Evolutionary conservation across 371 early-diverging fungal species (phyloP), one percentile per base, ranked within the genome.

Genomic region (Actinomucor elegans): DNA sequence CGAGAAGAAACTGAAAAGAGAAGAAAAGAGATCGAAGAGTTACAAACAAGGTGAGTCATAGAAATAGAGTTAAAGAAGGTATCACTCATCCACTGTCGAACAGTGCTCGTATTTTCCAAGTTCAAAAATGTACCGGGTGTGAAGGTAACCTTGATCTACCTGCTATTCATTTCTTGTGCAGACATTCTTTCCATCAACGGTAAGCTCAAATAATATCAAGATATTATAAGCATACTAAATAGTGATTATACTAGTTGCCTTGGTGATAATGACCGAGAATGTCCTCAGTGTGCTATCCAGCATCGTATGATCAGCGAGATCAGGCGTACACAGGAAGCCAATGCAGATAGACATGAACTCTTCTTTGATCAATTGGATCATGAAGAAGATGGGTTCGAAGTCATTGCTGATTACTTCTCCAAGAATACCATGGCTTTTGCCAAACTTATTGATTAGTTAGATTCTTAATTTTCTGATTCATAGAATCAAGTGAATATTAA

Each of bases 111-210:
- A 84, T 94, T 3, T 96, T 97, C 69, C 95, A 96, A 69, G 84
- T 84, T 27, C 91, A 91, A 31, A 92, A 92, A 59, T 97, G 97
- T 66, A 79, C 84, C 35, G 64, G 81, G 1, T 97, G 97, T 54
- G 76, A 83, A 20, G 87, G 89, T 14, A 84, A 85, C 29, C 71
- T 97, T 33, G 94, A 96, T 55, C 63, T 97, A 36, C 98, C 98
- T 0, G 87, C 90, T 15, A 78, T 95, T 0, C 94, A 96, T 62
- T 97, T 95, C 61, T 65, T 94, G 57, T 97, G 98, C 75, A 80
- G 86, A 46, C 96, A 97, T 50, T 91, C 94, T 36, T 97, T 85
- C 60, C 98, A 97, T 73, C 90, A 89, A 57, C 73, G 94, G 71
- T 94, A 81, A 41, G 26, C 17, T 4, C 3, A n/a, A n/a, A n/a